phyloP scores from a whole-genome alignment of 345 rosid species.

The Atalantia buxifolia region DNA sequence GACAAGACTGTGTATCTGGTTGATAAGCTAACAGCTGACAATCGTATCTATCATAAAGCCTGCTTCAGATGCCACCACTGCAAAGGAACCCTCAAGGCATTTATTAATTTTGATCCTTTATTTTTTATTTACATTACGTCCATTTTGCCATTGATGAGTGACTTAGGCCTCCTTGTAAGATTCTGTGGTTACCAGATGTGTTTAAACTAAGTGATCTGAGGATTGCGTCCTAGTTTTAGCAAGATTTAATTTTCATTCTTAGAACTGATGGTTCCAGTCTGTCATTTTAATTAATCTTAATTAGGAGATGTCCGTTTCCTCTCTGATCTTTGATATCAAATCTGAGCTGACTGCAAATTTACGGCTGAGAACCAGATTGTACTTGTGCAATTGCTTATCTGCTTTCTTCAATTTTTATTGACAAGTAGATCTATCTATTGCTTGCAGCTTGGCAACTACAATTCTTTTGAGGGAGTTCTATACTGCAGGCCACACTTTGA shows the following conservation, averaged over 20 bases:
- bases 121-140: not conserved
- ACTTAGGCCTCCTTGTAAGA: not conserved
- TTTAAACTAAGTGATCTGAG: not conserved
- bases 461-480: slow-evolving; percentile 95
- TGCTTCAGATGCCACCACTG: slow-evolving; percentile 99
- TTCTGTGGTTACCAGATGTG: too few species aligned
- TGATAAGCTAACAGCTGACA: slow-evolving; percentile 96
- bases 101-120: not conserved
- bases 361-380: not conserved
- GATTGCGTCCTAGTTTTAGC: not conserved
- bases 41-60: slow-evolving; percentile 83
- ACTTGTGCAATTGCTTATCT: not conserved
- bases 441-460: slow-evolving; percentile 92
- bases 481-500: slow-evolving; percentile 98
- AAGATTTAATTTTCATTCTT: not conserved
- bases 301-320: not conserved
- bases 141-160: too few species aligned
- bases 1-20: slow-evolving; percentile 96
- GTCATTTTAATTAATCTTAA: not conserved
- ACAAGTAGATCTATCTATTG: not conserved
- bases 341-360: not conserved
- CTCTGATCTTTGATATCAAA: not conserved
- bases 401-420: not conserved
- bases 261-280: not conserved
- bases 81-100: slow-evolving; percentile 96